A percentile compares a stretch with the other conserved stretches of the same genome.
phyloP scores from a whole-genome alignment of 192 early-diverging fungal genomes.

The Obelidium mucronatum region DNA sequence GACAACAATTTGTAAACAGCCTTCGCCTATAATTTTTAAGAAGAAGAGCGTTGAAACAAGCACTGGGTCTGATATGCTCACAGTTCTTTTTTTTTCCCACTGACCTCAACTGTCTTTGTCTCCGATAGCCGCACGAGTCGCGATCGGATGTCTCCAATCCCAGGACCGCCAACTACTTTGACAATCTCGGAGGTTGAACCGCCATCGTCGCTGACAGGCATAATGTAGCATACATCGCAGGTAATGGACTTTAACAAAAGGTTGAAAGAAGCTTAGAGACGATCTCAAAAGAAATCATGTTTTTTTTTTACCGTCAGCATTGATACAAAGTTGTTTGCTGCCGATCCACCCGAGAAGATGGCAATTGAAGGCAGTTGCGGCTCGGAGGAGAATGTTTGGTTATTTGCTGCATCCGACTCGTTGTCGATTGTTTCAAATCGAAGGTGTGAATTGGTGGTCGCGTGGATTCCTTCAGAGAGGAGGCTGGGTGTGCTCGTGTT shows the following conservation, averaged over 20 bases:
- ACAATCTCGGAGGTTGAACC: constrained; percentile 66
- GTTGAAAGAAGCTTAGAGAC: not conserved
- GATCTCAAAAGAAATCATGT: not conserved
- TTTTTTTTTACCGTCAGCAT: constrained; percentile 65
- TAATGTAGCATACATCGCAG: constrained; percentile 66
- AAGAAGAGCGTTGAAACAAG: not conserved
- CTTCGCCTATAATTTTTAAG: constrained; percentile 52
- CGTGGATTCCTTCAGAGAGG: too few relatives aligned
- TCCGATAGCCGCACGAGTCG: constrained; percentile 72
- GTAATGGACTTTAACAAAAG: constrained; percentile 52
- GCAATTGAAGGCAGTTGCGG: constrained; percentile 45
- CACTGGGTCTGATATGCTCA: not conserved
- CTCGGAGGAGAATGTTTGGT: too few relatives aligned
- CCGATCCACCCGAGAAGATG: constrained; percentile 82
- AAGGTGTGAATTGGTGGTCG: too few relatives aligned
- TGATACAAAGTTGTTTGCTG: constrained; percentile 69
- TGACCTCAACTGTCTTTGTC: constrained; percentile 54
- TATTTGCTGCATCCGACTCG: too few relatives aligned
- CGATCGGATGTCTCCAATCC: constrained; percentile 77
- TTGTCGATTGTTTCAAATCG: too few relatives aligned
- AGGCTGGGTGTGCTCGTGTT: too few relatives aligned
- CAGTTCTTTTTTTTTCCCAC: not conserved
- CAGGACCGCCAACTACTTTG: constrained; percentile 75
- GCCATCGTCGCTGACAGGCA: constrained; percentile 76
- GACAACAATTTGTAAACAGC: constrained; percentile 75